Evolutionary conservation across 1,139 yeast species (phyloP), one percentile per base, ranked within the genome.

Genomic region (Debaryomycetaceae sp.): DNA sequence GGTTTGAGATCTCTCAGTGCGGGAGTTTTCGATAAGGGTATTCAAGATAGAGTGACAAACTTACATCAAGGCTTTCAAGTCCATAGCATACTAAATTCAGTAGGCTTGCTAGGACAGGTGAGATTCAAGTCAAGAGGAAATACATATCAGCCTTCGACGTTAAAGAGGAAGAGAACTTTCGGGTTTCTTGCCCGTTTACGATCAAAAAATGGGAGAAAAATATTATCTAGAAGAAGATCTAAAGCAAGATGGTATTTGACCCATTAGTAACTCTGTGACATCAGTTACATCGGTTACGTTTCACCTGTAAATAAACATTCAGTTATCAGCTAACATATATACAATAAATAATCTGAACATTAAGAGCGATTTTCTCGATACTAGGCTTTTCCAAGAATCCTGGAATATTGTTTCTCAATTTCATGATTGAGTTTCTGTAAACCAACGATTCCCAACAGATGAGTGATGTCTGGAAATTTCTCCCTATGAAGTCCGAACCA

Each of bases 171-270:
- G 73, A 84, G 97, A 67, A 84, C 87, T 34, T 78, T 87, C 49
- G 99, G 99, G 0, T 93, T 91, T 57, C 74, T 93, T 58, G 93
- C 96, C n/a, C 81, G 97, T 61, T 78, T 87, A 66, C 81, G 83
- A 61, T 69, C 85, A n/a, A 80, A 78, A 55, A 78, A 81, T 36
- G 98, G 98, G 8, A 80, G 91, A 56, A 87, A 84, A 62, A 78
- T 93, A 40, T 70, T 93, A 48, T 80, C 80, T 45, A 79, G 95
- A 63, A 81, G 99, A 66, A 84, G 72, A 59, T 85, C 82, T 38
- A 93, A 93, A 70, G 97, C 97, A 7, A 82, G 99, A 68, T 91
- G 98, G 98, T 90, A 81, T 60, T 71, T 93, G 58, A 76, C 95
- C 40, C 95, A 93, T 60, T 91, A 69, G 64, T 24, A 33, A 34